Evolutionary conservation across 2,329 filamentous ascomycete genomes (phyloP), one percentile per base, ranked within the genome.

Genomic region (Cryphonectria nitschkei): DNA sequence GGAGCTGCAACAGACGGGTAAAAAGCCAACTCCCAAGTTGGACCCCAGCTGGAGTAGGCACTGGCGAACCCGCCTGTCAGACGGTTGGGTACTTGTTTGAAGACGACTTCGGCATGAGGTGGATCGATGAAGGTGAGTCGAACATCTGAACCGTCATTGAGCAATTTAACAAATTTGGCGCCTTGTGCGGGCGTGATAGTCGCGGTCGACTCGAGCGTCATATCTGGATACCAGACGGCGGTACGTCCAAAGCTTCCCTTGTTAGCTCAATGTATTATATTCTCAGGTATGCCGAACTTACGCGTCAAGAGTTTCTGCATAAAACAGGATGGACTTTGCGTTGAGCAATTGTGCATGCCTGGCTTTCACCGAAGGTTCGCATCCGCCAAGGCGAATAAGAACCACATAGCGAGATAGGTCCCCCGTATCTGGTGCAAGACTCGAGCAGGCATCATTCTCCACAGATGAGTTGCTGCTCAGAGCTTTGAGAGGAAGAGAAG

Each of bases 1-100:
- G 87, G 85, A 1, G 86, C 81, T n/a, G 83, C 84, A 58, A 89
- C 78, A 74, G 89, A 83, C 0, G 88, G 87, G 77, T 88, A 88
- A 64, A 86, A 78, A 62, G 86, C 82, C 74, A 87, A 80, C 74
- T 90, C 86, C 78, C 84, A 89, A 1, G 84, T 87, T 6, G 88
- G 88, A 16, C 88, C 88, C 88, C 87, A 90, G 6, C 84, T 85
- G 43, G 84, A 87, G 76, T 80, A 88, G 2, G 76, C 77, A 74
- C 84, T 87, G 50, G 85, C 77, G 43, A 82, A 85, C 16, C 87
- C 88, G 2, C 85, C 86, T 0, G 83, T 85, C 0, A 75, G 66
- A 3, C 74, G 76, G 75, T 86, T 86, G 39, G 69, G 46, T 26
- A 74, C 67, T n/a, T 78, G 65, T 46, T 37, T 26, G 16, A 41